Evolutionary conservation across 2,329 filamentous ascomycete genomes (phyloP), one percentile per base, ranked within the genome.

Genomic region (Fusarium scirpi): DNA sequence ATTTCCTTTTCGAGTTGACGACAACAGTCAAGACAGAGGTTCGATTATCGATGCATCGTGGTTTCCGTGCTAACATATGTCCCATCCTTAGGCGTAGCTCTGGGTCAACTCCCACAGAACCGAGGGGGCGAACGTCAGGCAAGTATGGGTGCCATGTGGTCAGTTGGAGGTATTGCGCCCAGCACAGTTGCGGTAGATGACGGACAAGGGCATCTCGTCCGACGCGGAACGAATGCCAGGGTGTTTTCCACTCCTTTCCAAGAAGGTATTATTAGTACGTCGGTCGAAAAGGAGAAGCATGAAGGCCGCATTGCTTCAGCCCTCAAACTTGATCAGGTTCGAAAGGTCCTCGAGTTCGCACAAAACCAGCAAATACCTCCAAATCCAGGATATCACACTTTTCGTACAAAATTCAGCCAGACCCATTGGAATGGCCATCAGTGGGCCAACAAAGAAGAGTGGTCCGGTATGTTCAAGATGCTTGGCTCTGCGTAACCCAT

Each of bases 281-380:
- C 88, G 40, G 88, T 92, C 40, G 89, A 93, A 43, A 81, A 86
- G 15, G 88, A 91, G 60, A 89, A 87, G 55, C 92, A 97, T 76
- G 89, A 92, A 74, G 87, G 87, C 43, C 89, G 94, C 29, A 81
- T 99, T 58, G 94, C 94, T 11, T 83, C 91, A 18, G 96, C 96
- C 5, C 84, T 98, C 54, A 87, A 92, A n/a, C 86, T 98, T 65
- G 90, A 97, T 76, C 89, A 89, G 47, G 84, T 87, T 30, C 84
- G 86, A 27, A 88, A 89, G 66, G 83, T 97, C 16, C 83, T 97
- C 30, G 85, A 86, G 43, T 90, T 89, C 69, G 79, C 79, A 32
- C 68, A 67, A 9, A 43, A 34, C 10, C 41, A 32, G 29, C 40
- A 57, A 15, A 56, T 64, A 47, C 64, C 55, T 40, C 64, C 25